These are phyloP conservation scores for Ophiocordyceps camponoti-saundersi DNA, from an alignment of 2,329 filamentous ascomycete species.

Conservation along the genomic window DNA sequence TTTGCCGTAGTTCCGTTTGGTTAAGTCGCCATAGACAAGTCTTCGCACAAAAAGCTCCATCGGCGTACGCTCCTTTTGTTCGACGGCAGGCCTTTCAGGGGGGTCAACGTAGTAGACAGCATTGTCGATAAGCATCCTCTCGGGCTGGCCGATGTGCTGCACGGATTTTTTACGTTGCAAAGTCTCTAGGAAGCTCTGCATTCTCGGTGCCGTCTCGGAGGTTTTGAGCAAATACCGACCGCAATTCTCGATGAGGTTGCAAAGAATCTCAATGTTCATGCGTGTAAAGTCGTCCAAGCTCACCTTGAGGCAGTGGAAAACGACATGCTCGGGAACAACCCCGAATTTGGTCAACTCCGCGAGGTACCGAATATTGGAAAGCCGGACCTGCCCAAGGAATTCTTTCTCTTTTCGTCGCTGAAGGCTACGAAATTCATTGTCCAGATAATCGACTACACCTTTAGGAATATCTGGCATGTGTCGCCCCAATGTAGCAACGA, in stretches of 20 bases:
- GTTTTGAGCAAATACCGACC: slow-evolving; percentile 87
- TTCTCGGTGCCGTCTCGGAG: slow-evolving; percentile 79
- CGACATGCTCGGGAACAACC: slow-evolving; percentile 93
- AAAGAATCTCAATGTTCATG: slow-evolving; percentile 99
- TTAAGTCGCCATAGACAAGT: slow-evolving; percentile 84
- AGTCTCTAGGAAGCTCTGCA: slow-evolving; percentile 87
- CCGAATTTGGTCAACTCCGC: slow-evolving; percentile 97
- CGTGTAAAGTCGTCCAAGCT: slow-evolving; percentile 93
- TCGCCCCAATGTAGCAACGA: slow-evolving; percentile 82
- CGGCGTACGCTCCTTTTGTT: slow-evolving; percentile 90
- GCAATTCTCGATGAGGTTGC: slow-evolving; percentile 89
- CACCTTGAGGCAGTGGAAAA: slow-evolving; percentile 97
- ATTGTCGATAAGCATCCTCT: slow-evolving; percentile 97
- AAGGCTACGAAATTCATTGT: slow-evolving; percentile 91
- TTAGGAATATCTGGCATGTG: slow-evolving; percentile 93
- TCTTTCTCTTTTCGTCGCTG: slow-evolving; percentile 97
- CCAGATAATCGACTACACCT: slow-evolving; percentile 76
- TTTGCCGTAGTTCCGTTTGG: slow-evolving; percentile 84
- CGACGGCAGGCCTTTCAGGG: slow-evolving; percentile 79
- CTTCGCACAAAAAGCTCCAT: slow-evolving; percentile 88
- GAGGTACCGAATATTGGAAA: slow-evolving; percentile 92
- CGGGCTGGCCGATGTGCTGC: slow-evolving; percentile 86
- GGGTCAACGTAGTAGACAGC: slow-evolving; percentile 96
- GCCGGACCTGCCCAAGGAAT: slow-evolving; percentile 82
- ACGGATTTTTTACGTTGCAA: slow-evolving; percentile 90